phyloP scores from a whole-genome alignment of 305 asterid genomes.

The Fraxinus platypoda region DNA sequence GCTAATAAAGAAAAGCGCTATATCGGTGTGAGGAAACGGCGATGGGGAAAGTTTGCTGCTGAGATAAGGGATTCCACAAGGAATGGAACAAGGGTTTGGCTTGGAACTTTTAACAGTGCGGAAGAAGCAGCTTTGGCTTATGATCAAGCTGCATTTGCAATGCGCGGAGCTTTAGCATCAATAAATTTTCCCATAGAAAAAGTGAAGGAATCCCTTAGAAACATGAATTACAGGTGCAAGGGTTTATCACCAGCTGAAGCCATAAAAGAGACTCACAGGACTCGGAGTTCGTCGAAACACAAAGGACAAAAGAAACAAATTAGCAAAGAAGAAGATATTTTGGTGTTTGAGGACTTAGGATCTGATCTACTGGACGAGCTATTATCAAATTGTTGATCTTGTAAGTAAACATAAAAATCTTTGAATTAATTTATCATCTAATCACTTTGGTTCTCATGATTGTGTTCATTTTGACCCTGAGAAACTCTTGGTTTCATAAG shows the following conservation, averaged over 20 bases:
- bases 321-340: background rate
- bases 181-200: slow-evolving; percentile 25
- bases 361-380: slow-evolving; percentile 43
- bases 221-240: slow-evolving; percentile 16
- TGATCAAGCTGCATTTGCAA: slow-evolving; percentile 46
- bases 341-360: slow-evolving; percentile 41
- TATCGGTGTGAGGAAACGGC: slow-evolving; percentile 38
- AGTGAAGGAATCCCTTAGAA: slow-evolving; percentile 19
- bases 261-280: slow-evolving; percentile 36
- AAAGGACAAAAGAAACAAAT: background rate
- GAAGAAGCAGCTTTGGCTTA: slow-evolving; percentile 41
- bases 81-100: slow-evolving; percentile 32
- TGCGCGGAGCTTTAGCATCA: slow-evolving; percentile 24
- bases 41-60: slow-evolving; percentile 46
- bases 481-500: too few relatives aligned
- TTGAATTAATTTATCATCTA: background rate
- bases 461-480: too few relatives aligned
- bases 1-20: slow-evolving; percentile 6
- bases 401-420: background rate
- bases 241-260: slow-evolving; percentile 30
- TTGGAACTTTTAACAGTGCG: slow-evolving; percentile 29
- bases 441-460: too few relatives aligned
- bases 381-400: slow-evolving; percentile 21
- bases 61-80: slow-evolving; percentile 35
- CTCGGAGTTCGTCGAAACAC: background rate